Evolutionary conservation across 257 asterid genomes (phyloP).

Genomic region (Scutellaria galericulata): DNA sequence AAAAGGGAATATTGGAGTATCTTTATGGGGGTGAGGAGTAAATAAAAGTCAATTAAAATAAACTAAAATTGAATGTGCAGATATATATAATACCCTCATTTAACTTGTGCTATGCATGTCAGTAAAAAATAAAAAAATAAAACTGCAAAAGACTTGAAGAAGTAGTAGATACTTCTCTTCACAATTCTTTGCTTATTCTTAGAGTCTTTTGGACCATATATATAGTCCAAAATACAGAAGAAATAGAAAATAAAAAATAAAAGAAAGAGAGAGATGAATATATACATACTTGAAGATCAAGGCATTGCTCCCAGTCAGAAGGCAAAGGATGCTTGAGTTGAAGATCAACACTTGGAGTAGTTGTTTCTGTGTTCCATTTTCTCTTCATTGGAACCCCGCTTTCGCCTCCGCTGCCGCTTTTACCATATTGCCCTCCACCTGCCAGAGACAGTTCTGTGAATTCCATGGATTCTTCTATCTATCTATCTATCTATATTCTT

Average conservation of each 20-base stretch:
- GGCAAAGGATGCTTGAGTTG: slow-evolving; percentile 63
- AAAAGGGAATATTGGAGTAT: no score
- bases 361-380: slow-evolving; percentile 37
- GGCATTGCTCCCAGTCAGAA: slow-evolving; percentile 71
- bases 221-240: no score
- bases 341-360: slow-evolving; percentile 49
- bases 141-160: not conserved
- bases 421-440: slow-evolving; percentile 26
- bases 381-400: slow-evolving; percentile 49
- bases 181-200: not conserved
- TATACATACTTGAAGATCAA: slow-evolving; percentile 58
- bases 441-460: slow-evolving; percentile 54
- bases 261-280: not conserved
- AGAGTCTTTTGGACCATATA: no score
- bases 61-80: no score
- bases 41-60: no score
- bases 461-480: slow-evolving; percentile 40
- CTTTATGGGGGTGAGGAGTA: no score
- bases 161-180: not conserved
- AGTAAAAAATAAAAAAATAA: not conserved
- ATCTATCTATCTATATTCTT: not conserved
- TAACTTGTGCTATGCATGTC: not conserved
- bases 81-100: not conserved
- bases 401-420: slow-evolving; percentile 23
- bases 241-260: not conserved